These are phyloP conservation scores for Fusarium sp. DNA, from an alignment of 2,329 filamentous ascomycete genomes.

Conservation along the genomic window DNA sequence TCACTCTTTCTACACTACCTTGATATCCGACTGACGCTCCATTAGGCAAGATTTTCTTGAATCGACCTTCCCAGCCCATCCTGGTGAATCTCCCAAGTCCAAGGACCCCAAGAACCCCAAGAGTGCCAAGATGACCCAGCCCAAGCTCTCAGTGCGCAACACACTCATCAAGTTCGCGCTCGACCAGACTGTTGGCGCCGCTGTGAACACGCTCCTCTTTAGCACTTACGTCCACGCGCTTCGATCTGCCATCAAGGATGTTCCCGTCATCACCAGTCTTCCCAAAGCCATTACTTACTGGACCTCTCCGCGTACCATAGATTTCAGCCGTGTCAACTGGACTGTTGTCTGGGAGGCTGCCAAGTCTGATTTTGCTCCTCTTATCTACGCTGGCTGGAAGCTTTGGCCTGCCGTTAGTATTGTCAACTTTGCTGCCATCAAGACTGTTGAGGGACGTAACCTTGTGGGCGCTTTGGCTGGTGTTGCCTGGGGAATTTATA, in stretches of 20 bases:
- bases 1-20: slow-evolving; percentile 18
- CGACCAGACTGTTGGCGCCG: slow-evolving; percentile 75
- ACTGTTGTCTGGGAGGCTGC: slow-evolving; percentile 56
- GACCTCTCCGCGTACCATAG: slow-evolving; percentile 54
- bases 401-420: slow-evolving; percentile 78
- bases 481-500: slow-evolving; percentile 78
- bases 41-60: slow-evolving; percentile 80
- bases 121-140: slow-evolving; percentile 38
- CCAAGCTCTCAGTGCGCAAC: slow-evolving; percentile 69
- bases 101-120: slow-evolving; percentile 51
- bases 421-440: slow-evolving; percentile 74
- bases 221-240: slow-evolving; percentile 68
- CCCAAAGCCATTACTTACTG: slow-evolving; percentile 50
- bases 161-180: slow-evolving; percentile 74
- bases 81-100: slow-evolving; percentile 53
- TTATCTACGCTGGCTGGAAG: slow-evolving; percentile 74
- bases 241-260: slow-evolving; percentile 59
- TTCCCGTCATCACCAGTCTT: slow-evolving; percentile 52
- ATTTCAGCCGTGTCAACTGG: slow-evolving; percentile 60
- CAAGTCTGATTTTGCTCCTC: slow-evolving; percentile 68
- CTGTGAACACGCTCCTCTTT: slow-evolving; percentile 73
- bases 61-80: slow-evolving; percentile 75
- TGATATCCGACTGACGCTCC: slow-evolving; percentile 19
- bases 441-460: slow-evolving; percentile 77
- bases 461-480: slow-evolving; percentile 78